A percentile compares a stretch with the other conserved stretches of the same genome.
These are phyloP conservation scores for Talaromyces amestolkiae DNA, from an alignment of 2,329 filamentous ascomycete species.

Conservation along the genomic window DNA sequence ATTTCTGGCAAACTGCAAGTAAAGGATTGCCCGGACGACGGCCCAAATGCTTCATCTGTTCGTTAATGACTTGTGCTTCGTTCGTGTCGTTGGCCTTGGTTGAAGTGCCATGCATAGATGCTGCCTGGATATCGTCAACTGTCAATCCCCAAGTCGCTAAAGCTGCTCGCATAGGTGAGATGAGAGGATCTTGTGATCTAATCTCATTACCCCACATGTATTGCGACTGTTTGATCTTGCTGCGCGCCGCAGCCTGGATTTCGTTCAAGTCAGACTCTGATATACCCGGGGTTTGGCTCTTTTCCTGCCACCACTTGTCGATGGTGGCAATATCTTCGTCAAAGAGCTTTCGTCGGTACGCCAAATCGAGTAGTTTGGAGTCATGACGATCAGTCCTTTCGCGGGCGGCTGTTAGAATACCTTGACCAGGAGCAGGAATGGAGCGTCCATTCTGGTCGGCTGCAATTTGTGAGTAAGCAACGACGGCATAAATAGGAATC, in stretches of 20 bases:
- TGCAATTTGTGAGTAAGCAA: slow-evolving; percentile 90
- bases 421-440: slow-evolving; percentile 94
- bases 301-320: slow-evolving; percentile 63
- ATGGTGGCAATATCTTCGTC: slow-evolving; percentile 13
- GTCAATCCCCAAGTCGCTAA: slow-evolving; percentile 97
- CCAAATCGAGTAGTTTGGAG: slow-evolving; percentile 92
- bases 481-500: slow-evolving; percentile 77
- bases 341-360: slow-evolving; percentile 67
- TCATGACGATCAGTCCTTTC: slow-evolving; percentile 89
- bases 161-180: slow-evolving; percentile 91
- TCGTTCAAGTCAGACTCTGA: not conserved
- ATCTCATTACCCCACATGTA: slow-evolving; percentile 95
- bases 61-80: slow-evolving; percentile 95
- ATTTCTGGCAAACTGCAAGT: slow-evolving; percentile 73
- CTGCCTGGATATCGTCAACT: slow-evolving; percentile 88
- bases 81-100: slow-evolving; percentile 99
- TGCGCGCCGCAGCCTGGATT: slow-evolving; percentile 61
- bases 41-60: slow-evolving; percentile 91
- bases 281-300: not conserved
- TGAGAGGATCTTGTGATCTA: slow-evolving; percentile 92
- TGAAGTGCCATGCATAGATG: slow-evolving; percentile 97
- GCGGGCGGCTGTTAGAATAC: slow-evolving; percentile 74
- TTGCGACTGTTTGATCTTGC: slow-evolving; percentile 92
- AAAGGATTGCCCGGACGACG: slow-evolving; percentile 94
- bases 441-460: slow-evolving; percentile 99